phyloP scores from a whole-genome alignment of 2,329 filamentous ascomycete species.

The Colletotrichum shisoi region DNA sequence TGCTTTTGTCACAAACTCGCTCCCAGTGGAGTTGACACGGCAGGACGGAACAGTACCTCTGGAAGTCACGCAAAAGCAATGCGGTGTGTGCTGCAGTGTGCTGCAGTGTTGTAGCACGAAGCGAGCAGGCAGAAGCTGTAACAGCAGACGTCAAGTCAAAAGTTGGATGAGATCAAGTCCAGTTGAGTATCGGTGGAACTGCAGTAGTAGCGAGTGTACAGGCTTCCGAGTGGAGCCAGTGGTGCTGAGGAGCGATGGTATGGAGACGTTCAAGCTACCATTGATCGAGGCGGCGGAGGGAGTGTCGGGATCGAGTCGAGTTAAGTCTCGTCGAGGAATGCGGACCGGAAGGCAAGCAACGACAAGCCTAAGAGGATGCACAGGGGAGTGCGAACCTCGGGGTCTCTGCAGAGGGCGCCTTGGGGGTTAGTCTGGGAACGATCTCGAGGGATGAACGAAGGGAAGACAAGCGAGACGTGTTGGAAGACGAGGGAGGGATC shows the following conservation, averaged over 20 bases:
- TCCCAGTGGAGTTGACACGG: slow-evolving; percentile 1
- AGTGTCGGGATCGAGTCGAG: slow-evolving; percentile 28
- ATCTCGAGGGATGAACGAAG: slow-evolving; percentile 36
- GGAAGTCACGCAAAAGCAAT: slow-evolving; percentile 11
- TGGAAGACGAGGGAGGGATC: slow-evolving; percentile 33
- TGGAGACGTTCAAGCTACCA: slow-evolving; percentile 27
- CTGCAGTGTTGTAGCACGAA: background rate
- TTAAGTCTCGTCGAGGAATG: slow-evolving; percentile 25
- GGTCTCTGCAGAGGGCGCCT: slow-evolving; percentile 30
- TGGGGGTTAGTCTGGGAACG: slow-evolving; percentile 30
- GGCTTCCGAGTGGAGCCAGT: slow-evolving; percentile 36
- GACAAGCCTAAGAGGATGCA: slow-evolving; percentile 32
- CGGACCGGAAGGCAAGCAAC: slow-evolving; percentile 22
- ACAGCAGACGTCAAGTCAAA: background rate
- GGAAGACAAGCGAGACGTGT: slow-evolving; percentile 23
- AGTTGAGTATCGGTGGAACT: background rate
- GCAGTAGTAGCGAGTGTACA: slow-evolving; percentile 26
- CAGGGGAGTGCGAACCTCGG: slow-evolving; percentile 30
- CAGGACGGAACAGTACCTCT: slow-evolving; percentile 6
- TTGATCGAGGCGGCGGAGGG: slow-evolving; percentile 15
- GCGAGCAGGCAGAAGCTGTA: background rate
- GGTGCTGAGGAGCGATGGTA: slow-evolving; percentile 25
- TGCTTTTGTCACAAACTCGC: background rate
- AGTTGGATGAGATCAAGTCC: slow-evolving; percentile 5
- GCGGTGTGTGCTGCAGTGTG: slow-evolving; percentile 1